A percentile compares a stretch with the other conserved stretches of the same genome.
phyloP scores from a whole-genome alignment of 495 filamentous ascomycete species.

The Chaetomium fimeti region DNA sequence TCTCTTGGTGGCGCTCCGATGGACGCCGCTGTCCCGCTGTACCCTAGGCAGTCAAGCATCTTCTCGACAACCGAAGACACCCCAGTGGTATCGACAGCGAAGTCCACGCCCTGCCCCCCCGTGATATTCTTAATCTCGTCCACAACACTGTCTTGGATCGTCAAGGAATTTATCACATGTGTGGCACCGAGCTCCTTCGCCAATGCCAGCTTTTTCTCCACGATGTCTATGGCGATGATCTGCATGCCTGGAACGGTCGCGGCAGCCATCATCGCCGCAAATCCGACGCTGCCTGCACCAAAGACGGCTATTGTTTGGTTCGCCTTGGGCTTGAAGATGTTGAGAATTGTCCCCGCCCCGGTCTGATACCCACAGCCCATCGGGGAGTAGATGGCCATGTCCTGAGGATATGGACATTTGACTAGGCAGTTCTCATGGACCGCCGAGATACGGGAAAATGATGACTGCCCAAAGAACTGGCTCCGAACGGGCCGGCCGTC shows the following conservation, averaged over 20 bases:
- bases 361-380: slow-evolving; percentile 48
- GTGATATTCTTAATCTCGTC: slow-evolving; percentile 17
- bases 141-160: slow-evolving; percentile 11
- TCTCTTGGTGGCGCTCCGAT: slow-evolving; percentile 14
- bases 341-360: slow-evolving; percentile 44
- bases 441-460: slow-evolving; percentile 38
- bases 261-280: slow-evolving; percentile 39
- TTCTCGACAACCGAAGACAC: slow-evolving; percentile 16
- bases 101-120: slow-evolving; percentile 15
- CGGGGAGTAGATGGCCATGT: slow-evolving; percentile 38
- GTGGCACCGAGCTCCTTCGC: slow-evolving; percentile 48
- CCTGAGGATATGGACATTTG: slow-evolving; percentile 31
- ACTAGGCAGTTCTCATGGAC: slow-evolving; percentile 36
- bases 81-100: slow-evolving; percentile 23
- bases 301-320: slow-evolving; percentile 37
- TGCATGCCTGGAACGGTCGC: slow-evolving; percentile 28
- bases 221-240: slow-evolving; percentile 48
- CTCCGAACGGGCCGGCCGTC: slow-evolving; percentile 35
- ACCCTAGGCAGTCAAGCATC: slow-evolving; percentile 22
- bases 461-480: slow-evolving; percentile 50
- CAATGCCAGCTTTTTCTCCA: slow-evolving; percentile 41
- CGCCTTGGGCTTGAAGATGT: slow-evolving; percentile 34
- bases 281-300: slow-evolving; percentile 47
- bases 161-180: slow-evolving; percentile 38
- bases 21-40: slow-evolving; percentile 19